Evolutionary conservation across 768 basidiomycete genomes (phyloP), one percentile per base, ranked within the genome.

Genomic region (Jaapia argillacea): DNA sequence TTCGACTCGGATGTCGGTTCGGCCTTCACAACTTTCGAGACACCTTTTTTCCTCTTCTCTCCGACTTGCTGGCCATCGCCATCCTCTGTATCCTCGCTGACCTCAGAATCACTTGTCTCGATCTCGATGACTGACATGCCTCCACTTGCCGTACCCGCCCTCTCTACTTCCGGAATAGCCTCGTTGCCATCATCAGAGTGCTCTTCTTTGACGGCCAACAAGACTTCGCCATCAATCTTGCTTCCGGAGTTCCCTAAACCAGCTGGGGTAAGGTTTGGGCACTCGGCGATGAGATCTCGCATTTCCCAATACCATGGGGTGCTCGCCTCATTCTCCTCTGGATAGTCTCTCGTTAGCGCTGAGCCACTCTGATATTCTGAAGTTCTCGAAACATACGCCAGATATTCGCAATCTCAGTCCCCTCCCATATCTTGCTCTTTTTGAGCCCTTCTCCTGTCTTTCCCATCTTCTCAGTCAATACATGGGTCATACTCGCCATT

Each of bases 371-470:
- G 16, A 13, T 13, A 4, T 14, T n/a, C n/a, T n/a, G n/a, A n/a
- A n/a, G n/a, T n/a, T n/a, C n/a, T n/a, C n/a, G n/a, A n/a, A n/a
- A 48, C 47, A 7, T 36, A 48, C 47, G 2, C 47, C 47, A 48
- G n/a, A 44, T 48, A 31, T 48, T 48, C 1, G 23, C 24, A 23
- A 48, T 48, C n/a, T 26, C 4, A 3, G 13, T 31, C 14, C 24
- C 18, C 31, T 6, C 33, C 22, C 5, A 39, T 43, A 18, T 46
- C 33, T 4, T 22, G 27, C 24, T 18, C 35, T 3, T 12, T 33
- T 10, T 38, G 41, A 49, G 36, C 5, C 48, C 48, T 23, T 6
- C 45, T 6, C 48, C 48, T 2, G 48, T 49, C 24, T 37, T n/a
- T 2, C 41, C 41, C 45, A 49, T 23, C 25, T 27, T 33, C 3